These are phyloP conservation scores for Sherardia arvensis DNA, from an alignment of 257 asterid species.

Conservation along the genomic window DNA sequence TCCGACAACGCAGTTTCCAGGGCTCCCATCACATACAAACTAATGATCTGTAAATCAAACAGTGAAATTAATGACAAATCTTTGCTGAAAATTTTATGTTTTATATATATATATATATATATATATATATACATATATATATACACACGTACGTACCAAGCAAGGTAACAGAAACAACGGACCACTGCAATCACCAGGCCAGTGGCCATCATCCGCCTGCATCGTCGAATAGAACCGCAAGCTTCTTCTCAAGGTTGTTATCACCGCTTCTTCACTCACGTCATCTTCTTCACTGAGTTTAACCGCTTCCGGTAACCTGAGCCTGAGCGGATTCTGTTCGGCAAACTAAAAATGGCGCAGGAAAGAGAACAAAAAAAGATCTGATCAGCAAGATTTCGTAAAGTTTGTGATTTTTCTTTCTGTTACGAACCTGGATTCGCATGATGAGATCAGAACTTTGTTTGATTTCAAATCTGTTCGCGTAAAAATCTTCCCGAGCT, in stretches of 20 bases:
- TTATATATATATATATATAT: too few relatives aligned
- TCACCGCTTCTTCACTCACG: conserved; percentile 65
- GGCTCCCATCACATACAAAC: conserved; percentile 74
- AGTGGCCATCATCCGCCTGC: conserved; percentile 86
- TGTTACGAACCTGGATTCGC: conserved; percentile 35
- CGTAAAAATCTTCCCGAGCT: conserved; percentile 20
- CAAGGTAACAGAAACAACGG: conserved; percentile 97
- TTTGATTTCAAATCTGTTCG: conserved; percentile 20
- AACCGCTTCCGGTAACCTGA: conserved; percentile 14
- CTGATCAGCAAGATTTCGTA: not conserved
- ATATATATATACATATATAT: too few relatives aligned
- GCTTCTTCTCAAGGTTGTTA: conserved; percentile 67
- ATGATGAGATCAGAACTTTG: conserved; percentile 39
- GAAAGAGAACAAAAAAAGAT: not conserved
- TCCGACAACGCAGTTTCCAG: conserved; percentile 62
- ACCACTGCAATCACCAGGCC: conserved; percentile 99
- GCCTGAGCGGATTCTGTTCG: conserved; percentile 18
- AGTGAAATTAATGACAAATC: too few relatives aligned
- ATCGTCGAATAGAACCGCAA: conserved; percentile 65
- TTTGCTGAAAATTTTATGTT: too few relatives aligned
- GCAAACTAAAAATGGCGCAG: too few relatives aligned
- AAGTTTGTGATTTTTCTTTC: not conserved
- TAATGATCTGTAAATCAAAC: conserved; percentile 61
- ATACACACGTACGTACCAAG: too few relatives aligned
- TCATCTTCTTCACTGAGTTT: conserved; percentile 57